Conservation (phyloP, 2,329 filamentous ascomycete genomes). For the Claviceps sp. region DNA sequence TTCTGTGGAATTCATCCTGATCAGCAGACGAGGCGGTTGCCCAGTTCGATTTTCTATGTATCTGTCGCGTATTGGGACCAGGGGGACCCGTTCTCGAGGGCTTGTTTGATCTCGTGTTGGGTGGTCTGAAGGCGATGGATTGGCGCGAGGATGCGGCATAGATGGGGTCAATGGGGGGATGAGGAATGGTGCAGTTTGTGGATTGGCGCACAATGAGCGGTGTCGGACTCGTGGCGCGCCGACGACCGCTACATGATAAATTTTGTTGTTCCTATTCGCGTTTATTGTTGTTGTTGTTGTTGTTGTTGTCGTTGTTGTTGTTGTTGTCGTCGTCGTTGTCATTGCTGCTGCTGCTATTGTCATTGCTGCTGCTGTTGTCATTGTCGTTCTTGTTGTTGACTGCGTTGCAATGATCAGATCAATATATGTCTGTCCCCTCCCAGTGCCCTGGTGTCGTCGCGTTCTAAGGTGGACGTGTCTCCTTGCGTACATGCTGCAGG, state of each 20-base stretch:
- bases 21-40: conserved; percentile 4
- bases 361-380: conserved; percentile 22
- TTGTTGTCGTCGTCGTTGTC: conserved; percentile 28
- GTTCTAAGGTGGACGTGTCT: background rate
- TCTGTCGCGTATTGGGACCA: conserved; percentile 17
- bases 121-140: conserved; percentile 18
- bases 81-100: conserved; percentile 19
- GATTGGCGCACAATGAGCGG: conserved; percentile 9
- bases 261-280: conserved; percentile 28
- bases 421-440: conserved; percentile 2
- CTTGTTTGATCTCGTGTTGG: conserved; percentile 13
- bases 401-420: conserved; percentile 2
- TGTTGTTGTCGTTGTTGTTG: conserved; percentile 23
- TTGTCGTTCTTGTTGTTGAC: conserved; percentile 22
- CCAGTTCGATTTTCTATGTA: conserved; percentile 18
- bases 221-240: conserved; percentile 23
- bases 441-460: background rate
- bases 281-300: conserved; percentile 16
- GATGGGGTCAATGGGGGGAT: conserved; percentile 6
- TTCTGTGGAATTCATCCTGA: background rate
- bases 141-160: conserved; percentile 13
- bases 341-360: conserved; percentile 28
- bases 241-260: conserved; percentile 34
- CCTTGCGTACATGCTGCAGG: background rate
- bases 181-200: conserved; percentile 8